Percentiles rank a stretch among this genome's conserved stretches.
phyloP scores from a whole-genome alignment of 306 rosid species.

The Pachyrhizus erosus region DNA sequence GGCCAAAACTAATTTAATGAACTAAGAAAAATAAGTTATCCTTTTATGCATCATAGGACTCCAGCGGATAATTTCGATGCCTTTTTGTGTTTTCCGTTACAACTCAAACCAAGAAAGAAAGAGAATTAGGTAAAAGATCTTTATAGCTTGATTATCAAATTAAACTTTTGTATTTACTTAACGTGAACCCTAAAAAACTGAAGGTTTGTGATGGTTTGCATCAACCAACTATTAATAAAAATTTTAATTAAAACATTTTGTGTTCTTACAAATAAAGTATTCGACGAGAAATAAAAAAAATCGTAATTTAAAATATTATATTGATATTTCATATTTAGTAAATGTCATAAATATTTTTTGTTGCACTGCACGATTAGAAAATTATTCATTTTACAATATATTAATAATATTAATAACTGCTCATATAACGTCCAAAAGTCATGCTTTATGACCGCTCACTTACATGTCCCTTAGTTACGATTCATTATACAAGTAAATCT shows the following conservation, averaged over 20 bases:
- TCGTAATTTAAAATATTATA: not conserved
- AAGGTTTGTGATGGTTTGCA: not conserved
- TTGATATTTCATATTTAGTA: no score
- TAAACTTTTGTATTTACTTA: not conserved
- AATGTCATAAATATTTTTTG: not conserved
- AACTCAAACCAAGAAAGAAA: not conserved
- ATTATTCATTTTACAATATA: not conserved
- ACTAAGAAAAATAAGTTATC: not conserved
- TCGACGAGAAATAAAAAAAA: not conserved
- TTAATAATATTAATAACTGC: not conserved
- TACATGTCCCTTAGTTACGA: not conserved
- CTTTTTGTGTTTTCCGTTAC: not conserved
- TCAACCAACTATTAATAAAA: not conserved
- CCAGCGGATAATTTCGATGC: conserved; percentile 1
- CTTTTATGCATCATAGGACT: not conserved
- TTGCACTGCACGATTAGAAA: not conserved
- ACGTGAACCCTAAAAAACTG: not conserved
- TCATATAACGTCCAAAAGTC: not conserved
- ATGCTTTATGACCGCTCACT: not conserved
- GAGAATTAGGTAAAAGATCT: conserved; percentile 26
- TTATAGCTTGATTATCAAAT: not conserved
- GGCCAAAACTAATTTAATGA: not conserved
- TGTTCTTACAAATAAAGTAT: not conserved
- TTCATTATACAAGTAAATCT: not conserved
- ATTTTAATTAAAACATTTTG: not conserved